Percentiles rank a stretch among this genome's conserved stretches.
These are phyloP conservation scores for Nakaseomyces nivariensis DNA, from an alignment of 1,139 yeast genomes.

Conservation along the genomic window DNA sequence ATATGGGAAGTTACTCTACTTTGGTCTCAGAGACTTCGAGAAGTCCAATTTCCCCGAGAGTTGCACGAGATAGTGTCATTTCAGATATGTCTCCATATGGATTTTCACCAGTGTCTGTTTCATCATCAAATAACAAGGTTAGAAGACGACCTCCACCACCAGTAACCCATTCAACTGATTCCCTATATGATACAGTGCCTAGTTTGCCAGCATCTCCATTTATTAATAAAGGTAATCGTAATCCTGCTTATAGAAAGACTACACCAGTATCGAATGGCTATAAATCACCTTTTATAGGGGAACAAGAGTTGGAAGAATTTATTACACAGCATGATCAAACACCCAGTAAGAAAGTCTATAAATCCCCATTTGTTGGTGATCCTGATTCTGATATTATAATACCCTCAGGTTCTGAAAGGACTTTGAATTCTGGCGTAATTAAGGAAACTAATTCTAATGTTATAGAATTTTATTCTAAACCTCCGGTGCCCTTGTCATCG, in stretches of 20 bases:
- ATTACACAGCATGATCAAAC: conserved; percentile 4
- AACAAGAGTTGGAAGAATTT: conserved; percentile 4
- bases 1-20: neutral
- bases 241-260: conserved; percentile 2
- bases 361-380: conserved; percentile 3
- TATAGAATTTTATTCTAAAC: conserved; percentile 10
- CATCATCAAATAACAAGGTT: conserved; percentile 3
- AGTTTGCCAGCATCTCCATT: conserved; percentile 4
- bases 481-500: conserved; percentile 13
- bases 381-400: conserved; percentile 1
- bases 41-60: conserved; percentile 2
- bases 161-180: neutral
- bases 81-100: neutral
- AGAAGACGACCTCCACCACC: conserved; percentile 16
- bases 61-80: neutral
- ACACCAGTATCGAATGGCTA: conserved; percentile 2
- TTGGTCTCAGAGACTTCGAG: conserved; percentile 3
- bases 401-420: neutral
- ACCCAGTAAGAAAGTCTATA: neutral
- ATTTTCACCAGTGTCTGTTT: neutral
- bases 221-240: neutral
- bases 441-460: neutral
- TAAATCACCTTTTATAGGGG: conserved; percentile 17
- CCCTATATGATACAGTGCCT: neutral
- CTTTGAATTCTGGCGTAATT: neutral